Conservation (phyloP, 2,329 filamentous ascomycete species). For the Trichoderma arundinaceum region DNA sequence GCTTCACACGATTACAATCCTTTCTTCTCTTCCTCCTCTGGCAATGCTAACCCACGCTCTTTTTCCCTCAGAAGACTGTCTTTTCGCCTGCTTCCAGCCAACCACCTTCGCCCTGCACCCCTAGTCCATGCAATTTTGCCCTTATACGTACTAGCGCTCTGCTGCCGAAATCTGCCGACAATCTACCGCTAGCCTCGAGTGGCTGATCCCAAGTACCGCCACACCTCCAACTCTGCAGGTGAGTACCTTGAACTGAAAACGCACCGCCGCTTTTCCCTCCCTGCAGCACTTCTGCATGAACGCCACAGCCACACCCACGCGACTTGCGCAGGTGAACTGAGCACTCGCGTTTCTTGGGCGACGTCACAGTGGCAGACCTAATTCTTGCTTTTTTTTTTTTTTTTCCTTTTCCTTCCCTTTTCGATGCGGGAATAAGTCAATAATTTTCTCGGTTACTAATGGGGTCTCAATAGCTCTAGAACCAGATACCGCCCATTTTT, state of each 20-base stretch:
- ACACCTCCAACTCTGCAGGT: slow-evolving; percentile 35
- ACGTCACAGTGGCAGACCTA: slow-evolving; percentile 31
- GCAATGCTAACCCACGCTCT: slow-evolving; percentile 21
- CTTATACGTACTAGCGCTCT: slow-evolving; percentile 29
- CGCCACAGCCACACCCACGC: slow-evolving; percentile 34
- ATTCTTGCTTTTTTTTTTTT: background rate
- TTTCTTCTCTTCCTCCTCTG: background rate
- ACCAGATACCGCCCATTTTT: slow-evolving; percentile 26
- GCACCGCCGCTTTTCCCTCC: slow-evolving; percentile 32
- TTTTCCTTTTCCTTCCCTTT: slow-evolving; percentile 5
- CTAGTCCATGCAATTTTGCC: slow-evolving; percentile 29
- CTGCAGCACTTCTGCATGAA: slow-evolving; percentile 35
- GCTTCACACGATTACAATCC: background rate
- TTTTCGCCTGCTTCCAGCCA: background rate
- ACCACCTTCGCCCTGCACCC: slow-evolving; percentile 11
- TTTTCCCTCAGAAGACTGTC: slow-evolving; percentile 17
- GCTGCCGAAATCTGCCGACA: slow-evolving; percentile 22
- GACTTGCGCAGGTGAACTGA: slow-evolving; percentile 6
- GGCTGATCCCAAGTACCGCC: slow-evolving; percentile 35
- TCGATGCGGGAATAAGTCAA: background rate
- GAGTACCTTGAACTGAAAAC: slow-evolving; percentile 37
- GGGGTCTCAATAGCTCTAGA: slow-evolving; percentile 41
- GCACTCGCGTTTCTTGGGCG: slow-evolving; percentile 34
- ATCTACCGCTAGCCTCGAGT: slow-evolving; percentile 23
- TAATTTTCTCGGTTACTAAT: slow-evolving; percentile 41